Evolutionary conservation across 371 early-diverging fungal species (phyloP), one percentile per base, ranked within the genome.

Genomic region (Capillidium heterosporum): DNA sequence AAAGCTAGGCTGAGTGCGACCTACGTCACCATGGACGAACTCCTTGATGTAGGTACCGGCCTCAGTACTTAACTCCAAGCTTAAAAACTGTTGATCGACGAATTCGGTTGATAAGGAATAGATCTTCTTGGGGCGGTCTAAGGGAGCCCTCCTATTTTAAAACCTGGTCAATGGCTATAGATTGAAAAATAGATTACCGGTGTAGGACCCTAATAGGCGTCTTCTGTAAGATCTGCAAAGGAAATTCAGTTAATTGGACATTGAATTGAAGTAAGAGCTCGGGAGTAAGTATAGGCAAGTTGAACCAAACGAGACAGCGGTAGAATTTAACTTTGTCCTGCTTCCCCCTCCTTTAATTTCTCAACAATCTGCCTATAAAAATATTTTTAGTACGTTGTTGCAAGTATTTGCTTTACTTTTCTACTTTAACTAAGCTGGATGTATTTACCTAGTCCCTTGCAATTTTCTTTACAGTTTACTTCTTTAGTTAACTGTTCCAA

Each of bases 1-100:
- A 15, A 32, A 84, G 65, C 42, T 87, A 26, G 98, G 99, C 15
- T 58, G 59, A 2, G 97, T 95, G 39, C 98, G 72, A 1, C 95
- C 95, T 11, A 87, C 67, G 69, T 99, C 98, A 13, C 95, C 91
- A 61, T 93, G 94, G 1, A 95, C 84, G 78, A 96, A 98, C 71
- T 99, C 99, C 64, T 99, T 99, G 58, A 99, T 91, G 61, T 99
- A 99, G 0, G 96, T 87, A 10, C 99, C 99, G 1, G 98, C 95
- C 59, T 82, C 82, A 0, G 94, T 87, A 57, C 75, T 75, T 65
- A 95, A 58, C 24, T 80, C 69, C 2, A 88, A 66, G 1, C 77
- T 67, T 50, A 74, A 63, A 60, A 83, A 79, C 26, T 71, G 74
- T 0, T 71, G 68, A 56, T 68, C 63, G 11, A 72, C 23, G 19